phyloP scores from a whole-genome alignment of 2,329 filamentous ascomycete species.

The Trichoderma asperellum region DNA sequence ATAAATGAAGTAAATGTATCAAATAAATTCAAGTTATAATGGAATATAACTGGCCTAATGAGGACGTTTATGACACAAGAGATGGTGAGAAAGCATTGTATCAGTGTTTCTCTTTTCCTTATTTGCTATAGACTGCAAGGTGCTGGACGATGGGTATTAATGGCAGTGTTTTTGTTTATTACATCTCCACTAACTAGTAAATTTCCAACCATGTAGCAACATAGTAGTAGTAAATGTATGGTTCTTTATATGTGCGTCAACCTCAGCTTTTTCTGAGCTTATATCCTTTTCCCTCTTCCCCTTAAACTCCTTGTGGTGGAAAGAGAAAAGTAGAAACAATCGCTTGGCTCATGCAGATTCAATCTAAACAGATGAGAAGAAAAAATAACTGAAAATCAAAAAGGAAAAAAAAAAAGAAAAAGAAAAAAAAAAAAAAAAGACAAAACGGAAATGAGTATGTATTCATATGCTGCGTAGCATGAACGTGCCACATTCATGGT shows the following conservation, averaged over 20 bases:
- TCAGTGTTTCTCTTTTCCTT: background rate
- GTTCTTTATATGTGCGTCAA: background rate
- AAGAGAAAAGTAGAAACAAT: background rate
- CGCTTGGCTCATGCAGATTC: background rate
- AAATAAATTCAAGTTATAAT: background rate
- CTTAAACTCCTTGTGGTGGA: background rate
- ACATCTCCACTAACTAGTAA: background rate
- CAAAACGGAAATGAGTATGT: background rate
- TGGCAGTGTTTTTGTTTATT: background rate
- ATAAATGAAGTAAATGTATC: constrained; percentile 27
- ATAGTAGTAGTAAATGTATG: background rate
- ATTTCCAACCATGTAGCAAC: background rate
- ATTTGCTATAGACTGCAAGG: too few relatives aligned
- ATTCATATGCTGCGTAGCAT: background rate
- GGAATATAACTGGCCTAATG: background rate
- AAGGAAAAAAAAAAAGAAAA: too few relatives aligned
- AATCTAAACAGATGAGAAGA: background rate
- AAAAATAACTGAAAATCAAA: background rate
- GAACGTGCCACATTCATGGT: background rate
- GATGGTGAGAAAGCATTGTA: background rate
- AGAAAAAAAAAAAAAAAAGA: background rate
- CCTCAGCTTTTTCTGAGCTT: background rate
- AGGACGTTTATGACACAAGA: background rate
- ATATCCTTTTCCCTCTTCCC: background rate
- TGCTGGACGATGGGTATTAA: too few relatives aligned